phyloP scores from a whole-genome alignment of 2,329 filamentous ascomycete genomes.

The Setomelanomma holmii region DNA sequence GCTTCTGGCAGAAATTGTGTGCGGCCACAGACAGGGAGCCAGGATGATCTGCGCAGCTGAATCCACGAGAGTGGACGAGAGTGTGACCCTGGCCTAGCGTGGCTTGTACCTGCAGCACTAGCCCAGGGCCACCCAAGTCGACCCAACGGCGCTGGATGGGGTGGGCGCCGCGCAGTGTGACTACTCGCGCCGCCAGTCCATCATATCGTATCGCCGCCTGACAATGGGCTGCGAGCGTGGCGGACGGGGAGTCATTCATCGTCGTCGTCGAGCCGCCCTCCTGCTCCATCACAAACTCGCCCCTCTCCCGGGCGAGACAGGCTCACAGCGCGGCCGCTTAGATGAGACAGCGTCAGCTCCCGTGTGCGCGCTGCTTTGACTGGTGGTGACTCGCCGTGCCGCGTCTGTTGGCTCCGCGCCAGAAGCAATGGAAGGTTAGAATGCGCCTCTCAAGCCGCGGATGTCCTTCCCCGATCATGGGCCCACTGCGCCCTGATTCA shows the following conservation, averaged over 20 bases:
- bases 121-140: slow-evolving; percentile 17
- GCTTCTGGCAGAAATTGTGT: slow-evolving; percentile 32
- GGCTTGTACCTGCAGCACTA: slow-evolving; percentile 36
- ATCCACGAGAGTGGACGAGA: slow-evolving; percentile 15
- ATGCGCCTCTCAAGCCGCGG: slow-evolving; percentile 36
- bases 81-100: too few species aligned
- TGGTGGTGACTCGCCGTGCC: slow-evolving; percentile 29
- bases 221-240: neutral
- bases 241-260: neutral
- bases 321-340: slow-evolving; percentile 20
- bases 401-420: slow-evolving; percentile 31
- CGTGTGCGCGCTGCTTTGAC: slow-evolving; percentile 11
- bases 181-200: too few species aligned
- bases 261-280: too few species aligned
- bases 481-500: slow-evolving; percentile 33
- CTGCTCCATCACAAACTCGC: too few species aligned
- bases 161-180: neutral
- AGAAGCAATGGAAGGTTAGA: slow-evolving; percentile 38
- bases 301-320: neutral
- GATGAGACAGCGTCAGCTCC: slow-evolving; percentile 40
- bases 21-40: slow-evolving; percentile 30
- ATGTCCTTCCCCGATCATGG: slow-evolving; percentile 40
- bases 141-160: slow-evolving; percentile 29
- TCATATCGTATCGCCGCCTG: too few species aligned
- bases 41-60: slow-evolving; percentile 39